Conservation (phyloP, 306 rosid species). For the Cyamopsis tetragonoloba region DNA sequence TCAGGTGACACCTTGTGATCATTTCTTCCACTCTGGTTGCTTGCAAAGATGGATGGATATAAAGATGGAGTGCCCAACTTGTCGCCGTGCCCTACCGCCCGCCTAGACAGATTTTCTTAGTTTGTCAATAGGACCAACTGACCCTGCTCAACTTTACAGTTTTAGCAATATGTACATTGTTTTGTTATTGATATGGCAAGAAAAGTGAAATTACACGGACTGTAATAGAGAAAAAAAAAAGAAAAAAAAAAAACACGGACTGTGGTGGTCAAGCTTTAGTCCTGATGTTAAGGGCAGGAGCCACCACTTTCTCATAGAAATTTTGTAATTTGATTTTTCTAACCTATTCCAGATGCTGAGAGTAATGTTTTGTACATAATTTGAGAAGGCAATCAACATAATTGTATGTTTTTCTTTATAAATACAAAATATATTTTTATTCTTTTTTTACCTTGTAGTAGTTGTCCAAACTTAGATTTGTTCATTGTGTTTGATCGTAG, state of each 20-base stretch:
- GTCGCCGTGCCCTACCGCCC: constrained; percentile 84
- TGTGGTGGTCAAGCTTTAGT: background rate
- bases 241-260: too few relatives aligned
- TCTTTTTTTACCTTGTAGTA: background rate
- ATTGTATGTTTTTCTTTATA: constrained; percentile 1
- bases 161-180: constrained; percentile 35
- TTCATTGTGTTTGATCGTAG: background rate
- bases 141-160: constrained; percentile 46
- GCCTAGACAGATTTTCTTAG: constrained; percentile 35
- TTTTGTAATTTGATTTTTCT: constrained; percentile 30
- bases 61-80: constrained; percentile 99
- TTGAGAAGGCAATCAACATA: background rate
- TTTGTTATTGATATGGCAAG: background rate
- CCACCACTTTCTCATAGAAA: constrained; percentile 16
- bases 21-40: constrained; percentile 91
- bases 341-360: constrained; percentile 11
- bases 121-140: constrained; percentile 50
- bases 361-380: constrained; percentile 29
- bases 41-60: constrained; percentile 99
- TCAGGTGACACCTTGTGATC: constrained; percentile 98
- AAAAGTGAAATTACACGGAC: constrained; percentile 7
- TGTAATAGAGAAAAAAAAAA: too few relatives aligned
- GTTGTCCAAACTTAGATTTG: background rate
- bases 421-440: background rate
- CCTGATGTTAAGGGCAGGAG: constrained; percentile 11